phyloP scores from a whole-genome alignment of 805 yeast species.

The Ascoidea asiatica region DNA sequence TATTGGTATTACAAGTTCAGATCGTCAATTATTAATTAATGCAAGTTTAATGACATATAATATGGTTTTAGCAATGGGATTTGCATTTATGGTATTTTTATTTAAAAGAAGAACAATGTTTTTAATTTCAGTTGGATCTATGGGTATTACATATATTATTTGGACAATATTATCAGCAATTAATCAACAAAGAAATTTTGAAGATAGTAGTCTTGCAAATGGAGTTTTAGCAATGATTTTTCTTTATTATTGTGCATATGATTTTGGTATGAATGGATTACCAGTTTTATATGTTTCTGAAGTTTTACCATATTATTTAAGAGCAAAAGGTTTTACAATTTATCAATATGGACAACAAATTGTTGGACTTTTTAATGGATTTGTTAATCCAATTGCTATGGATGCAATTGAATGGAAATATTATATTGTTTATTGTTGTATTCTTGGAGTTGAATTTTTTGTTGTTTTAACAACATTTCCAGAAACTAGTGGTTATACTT shows the following conservation, averaged over 20 bases:
- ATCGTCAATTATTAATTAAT: too few species aligned
- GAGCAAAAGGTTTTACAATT: slow-evolving; percentile 18
- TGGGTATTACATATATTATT: too few species aligned
- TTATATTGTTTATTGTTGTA: slow-evolving; percentile 22
- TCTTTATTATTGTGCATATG: slow-evolving; percentile 28
- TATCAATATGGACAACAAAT: slow-evolving; percentile 14
- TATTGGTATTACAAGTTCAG: too few species aligned
- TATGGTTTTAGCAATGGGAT: too few species aligned
- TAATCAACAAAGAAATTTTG: slow-evolving; percentile 26
- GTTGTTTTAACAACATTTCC: too few species aligned
- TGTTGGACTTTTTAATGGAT: slow-evolving; percentile 19
- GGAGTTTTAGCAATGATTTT: slow-evolving; percentile 40
- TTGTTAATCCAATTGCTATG: slow-evolving; percentile 24
- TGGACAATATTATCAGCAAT: too few species aligned
- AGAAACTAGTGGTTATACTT: slow-evolving; percentile 63
- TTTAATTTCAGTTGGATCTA: too few species aligned
- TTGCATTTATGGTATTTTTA: too few species aligned
- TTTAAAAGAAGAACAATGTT: too few species aligned
- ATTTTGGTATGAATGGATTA: slow-evolving; percentile 29
- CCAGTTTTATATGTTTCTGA: slow-evolving; percentile 34
- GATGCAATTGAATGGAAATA: slow-evolving; percentile 22
- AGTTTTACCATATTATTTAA: slow-evolving; percentile 19
- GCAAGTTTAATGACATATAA: too few species aligned
- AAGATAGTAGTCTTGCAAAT: slow-evolving; percentile 25
- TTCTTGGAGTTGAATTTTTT: slow-evolving; percentile 17